Evolutionary conservation across 768 basidiomycete genomes (phyloP), one percentile per base, ranked within the genome.

Genomic region (Fomitopsis serialis): DNA sequence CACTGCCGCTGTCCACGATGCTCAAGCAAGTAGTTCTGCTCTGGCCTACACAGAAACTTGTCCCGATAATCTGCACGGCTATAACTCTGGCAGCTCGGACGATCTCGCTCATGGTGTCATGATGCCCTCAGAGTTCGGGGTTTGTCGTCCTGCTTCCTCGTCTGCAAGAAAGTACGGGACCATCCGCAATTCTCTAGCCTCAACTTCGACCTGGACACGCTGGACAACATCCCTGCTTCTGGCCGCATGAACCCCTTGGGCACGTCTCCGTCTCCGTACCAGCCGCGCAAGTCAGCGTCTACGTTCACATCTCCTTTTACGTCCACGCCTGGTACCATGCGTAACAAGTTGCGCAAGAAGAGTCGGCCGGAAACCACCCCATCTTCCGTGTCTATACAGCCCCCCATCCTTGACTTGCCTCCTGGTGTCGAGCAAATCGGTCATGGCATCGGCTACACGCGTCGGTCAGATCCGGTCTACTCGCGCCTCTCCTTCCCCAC

Each of bases 291-390:
- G 48, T 56, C 57, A 19, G 47, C 50, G 42, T 60, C 60, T 25
- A 54, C 46, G 40, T 57, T 45, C 55, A 57, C 2, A 36, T 57
- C 48, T 74, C 77, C 58, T 63, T 70, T 50, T 68, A 73, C 51
- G 44, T 70, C 50, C 68, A 69, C 59, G 27, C 47, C 55, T n/a
- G 51, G 43, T 43, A 66, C 52, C 48, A 23, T 70, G 69, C 36
- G 67, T 68, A 75, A 71, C 52, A 80, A 71, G 61, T 64, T 81
- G 24, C 68, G 71, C 32, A 76, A 68, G 63, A 64, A 61, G 46
- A 63, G 62, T 19, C 69, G 72, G 36, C 68, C 72, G 42, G 64
- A 65, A 50, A 66, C 70, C 54, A 64, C 70, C 37, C 63, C 71
- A 40, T 13, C 24, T 43, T 34, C 61, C 23, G 56, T 67, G 24